Conservation (phyloP, 768 basidiomycete genomes). For the Amanita muscaria region DNA sequence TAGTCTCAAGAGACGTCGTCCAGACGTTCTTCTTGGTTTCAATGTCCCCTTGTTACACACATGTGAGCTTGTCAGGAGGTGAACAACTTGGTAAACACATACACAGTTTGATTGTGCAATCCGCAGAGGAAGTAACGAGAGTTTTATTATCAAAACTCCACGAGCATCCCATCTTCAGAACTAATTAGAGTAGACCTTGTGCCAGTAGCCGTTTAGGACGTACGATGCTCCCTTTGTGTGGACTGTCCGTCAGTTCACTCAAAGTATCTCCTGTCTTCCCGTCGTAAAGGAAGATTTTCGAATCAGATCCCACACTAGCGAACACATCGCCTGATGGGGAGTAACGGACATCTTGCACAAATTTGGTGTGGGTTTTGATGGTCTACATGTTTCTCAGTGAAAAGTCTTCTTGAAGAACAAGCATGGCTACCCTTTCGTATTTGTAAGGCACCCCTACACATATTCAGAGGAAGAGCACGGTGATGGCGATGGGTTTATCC, state of each 20-base stretch:
- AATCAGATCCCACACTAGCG: constrained; percentile 84
- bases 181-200: background rate
- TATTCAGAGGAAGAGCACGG: background rate
- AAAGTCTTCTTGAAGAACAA: no score
- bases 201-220: constrained; percentile 19
- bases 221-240: constrained; percentile 72
- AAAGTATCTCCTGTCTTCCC: constrained; percentile 80
- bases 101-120: constrained; percentile 86
- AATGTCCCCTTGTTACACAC: constrained; percentile 61
- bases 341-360: constrained; percentile 86
- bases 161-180: constrained; percentile 54
- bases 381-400: constrained; percentile 46
- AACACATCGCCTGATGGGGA: constrained; percentile 77
- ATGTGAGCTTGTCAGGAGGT: background rate
- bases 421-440: constrained; percentile 58
- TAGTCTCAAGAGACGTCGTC: constrained; percentile 67
- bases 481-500: constrained; percentile 3
- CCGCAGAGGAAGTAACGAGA: constrained; percentile 77
- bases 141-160: constrained; percentile 74
- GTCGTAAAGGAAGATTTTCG: constrained; percentile 81
- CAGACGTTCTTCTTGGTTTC: constrained; percentile 56
- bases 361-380: constrained; percentile 83
- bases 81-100: constrained; percentile 17
- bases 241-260: constrained; percentile 55
- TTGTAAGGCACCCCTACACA: constrained; percentile 73